Percentiles rank a stretch among this genome's conserved stretches.
Evolutionary conservation across 345 rosid species (phyloP).

Genomic region (Aquilaria malaccensis): DNA sequence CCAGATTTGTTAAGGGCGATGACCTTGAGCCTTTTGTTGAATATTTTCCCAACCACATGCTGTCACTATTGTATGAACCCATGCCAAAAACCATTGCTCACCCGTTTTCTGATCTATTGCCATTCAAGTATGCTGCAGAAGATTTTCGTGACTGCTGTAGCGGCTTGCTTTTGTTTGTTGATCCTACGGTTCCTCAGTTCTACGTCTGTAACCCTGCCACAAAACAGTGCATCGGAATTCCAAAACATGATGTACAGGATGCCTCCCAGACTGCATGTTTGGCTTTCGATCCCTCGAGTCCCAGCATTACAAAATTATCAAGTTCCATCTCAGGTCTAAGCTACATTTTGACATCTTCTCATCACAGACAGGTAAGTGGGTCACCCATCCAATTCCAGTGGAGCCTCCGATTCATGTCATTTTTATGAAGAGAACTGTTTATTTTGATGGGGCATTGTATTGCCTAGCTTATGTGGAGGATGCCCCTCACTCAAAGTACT

Average conservation of each 20-base stretch:
- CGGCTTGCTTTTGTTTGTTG: conserved; percentile 10
- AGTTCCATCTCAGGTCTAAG: neutral
- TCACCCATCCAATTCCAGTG: neutral
- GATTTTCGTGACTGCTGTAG: conserved; percentile 10
- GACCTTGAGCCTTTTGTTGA: too few relatives aligned
- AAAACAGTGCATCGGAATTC: conserved; percentile 2
- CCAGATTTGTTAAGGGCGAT: too few relatives aligned
- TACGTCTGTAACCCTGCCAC: conserved; percentile 9
- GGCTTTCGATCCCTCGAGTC: conserved; percentile 1
- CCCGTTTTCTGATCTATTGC: neutral
- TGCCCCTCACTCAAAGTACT: neutral
- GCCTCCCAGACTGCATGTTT: neutral
- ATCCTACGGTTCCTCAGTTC: neutral
- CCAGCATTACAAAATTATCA: neutral
- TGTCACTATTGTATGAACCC: too few relatives aligned
- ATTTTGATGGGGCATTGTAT: neutral
- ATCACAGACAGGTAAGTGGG: neutral
- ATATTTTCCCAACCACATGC: too few relatives aligned
- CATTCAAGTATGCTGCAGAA: neutral
- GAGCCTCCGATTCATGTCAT: neutral
- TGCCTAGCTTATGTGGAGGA: neutral
- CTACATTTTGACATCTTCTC: conserved; percentile 1
- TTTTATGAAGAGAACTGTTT: neutral
- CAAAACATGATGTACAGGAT: neutral
- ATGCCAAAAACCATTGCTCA: too few relatives aligned